Base-by-base conservation (phyloP, 2,329 filamentous ascomycete species). In the Fragosphaeria purpurea region DNA sequence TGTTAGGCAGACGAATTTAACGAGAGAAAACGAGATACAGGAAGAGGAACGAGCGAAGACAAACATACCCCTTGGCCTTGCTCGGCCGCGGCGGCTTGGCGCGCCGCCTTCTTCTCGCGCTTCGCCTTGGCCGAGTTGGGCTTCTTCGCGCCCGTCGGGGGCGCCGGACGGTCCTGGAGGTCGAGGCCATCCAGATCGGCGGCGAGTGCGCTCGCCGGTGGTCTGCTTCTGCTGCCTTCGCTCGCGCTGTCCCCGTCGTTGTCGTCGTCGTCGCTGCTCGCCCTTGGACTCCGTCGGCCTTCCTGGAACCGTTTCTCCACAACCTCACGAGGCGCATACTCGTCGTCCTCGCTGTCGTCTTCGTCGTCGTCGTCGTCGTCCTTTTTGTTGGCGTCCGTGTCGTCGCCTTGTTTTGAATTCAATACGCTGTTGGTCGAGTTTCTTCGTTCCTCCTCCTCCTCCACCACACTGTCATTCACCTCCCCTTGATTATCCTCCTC, bases 141-240 rank as follows among this genome's bases (percentile, higher is more conserved):
- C 45, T 60, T 60, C 12, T 53, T 50, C 30, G 74, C 55, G 83
- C 76, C 86, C 95, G 94, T 53, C n/a, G 30, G 4, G 41, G 66
- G 69, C 13, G 82, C 83, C 11, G 46, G 22, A 2, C 43, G 22
- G 9, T 85, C 77, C 12, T 95, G 71, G 1, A 81, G 71, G 1
- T 82, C 79, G 2, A 80, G 77, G 62, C 94, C 88, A 63, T 93
- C 85, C 60, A 95, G 86, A 51, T 94, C 76, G 56, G 94, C 85
- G n/a, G 88, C 88, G 50, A 95, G 88, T 3, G 22, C 22, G 3
- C 22, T 22, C 22, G 22, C 22, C 22, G 22, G 22, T 22, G 22
- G 22, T 22, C 22, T 64, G 95, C 89, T 1, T 37, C 35, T 37
- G 35, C 83, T 88, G 68, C 95, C 89, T 66, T 93, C 88, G 52